Evolutionary conservation across 2,329 filamentous ascomycete genomes (phyloP), one percentile per base, ranked within the genome.

Genomic region (Aphanocladium album): DNA sequence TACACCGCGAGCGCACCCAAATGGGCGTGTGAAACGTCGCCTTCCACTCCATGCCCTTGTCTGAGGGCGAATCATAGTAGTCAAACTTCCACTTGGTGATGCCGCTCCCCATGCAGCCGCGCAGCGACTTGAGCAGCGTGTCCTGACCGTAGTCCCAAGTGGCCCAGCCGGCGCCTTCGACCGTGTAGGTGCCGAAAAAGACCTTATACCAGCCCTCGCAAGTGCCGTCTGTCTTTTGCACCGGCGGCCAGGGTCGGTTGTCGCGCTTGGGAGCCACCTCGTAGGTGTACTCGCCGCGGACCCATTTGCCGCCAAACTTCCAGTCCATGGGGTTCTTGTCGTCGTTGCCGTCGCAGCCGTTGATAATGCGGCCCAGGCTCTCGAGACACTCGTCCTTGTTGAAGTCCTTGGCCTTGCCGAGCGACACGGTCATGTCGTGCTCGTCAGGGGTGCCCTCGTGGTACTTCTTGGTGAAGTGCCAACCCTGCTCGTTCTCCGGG

Each of bases 311-410:
- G 46, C 69, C 69, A 51, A 63, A 64, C 63, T 71, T 71, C 69
- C 68, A 72, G 63, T 72, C 70, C 64, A 72, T 64, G 21, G 68
- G 67, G 62, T 71, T 72, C 23, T 67, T 57, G 2, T 60, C 54
- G 47, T 67, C 65, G 50, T 65, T 63, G 37, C 57, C 60, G 63
- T 73, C 70, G 61, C 71, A 72, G 45, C 63, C 60, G 61, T 72
- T 63, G 62, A 73, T 68, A 52, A 72, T 64, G 46, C 56, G 45
- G 4, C 55, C 17, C 25, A 67, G 45, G 23, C 60, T 57, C 6
- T 67, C 67, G 45, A 64, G 56, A 60, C 67, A 69, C 59, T 64
- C 25, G 23, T 60, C 19, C 57, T 64, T 60, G 63, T 64, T 60
- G 25, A 63, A 65, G 37, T 55, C 56, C 21, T 49, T 50, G 30